Base-by-base conservation (phyloP, 2,329 filamentous ascomycete genomes). In the Sclerotiophoma versabilis region DNA sequence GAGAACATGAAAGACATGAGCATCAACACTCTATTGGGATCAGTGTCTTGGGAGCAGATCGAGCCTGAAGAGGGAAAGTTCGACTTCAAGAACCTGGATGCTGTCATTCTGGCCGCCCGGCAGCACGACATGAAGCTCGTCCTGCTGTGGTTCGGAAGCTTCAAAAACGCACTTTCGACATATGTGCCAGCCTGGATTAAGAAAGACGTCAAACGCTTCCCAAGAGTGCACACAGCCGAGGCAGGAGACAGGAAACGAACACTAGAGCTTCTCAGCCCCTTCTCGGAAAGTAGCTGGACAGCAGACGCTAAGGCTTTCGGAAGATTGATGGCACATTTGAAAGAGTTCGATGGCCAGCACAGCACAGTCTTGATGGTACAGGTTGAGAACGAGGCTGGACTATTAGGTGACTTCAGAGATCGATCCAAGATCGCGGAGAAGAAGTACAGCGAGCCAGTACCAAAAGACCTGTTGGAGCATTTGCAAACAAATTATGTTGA, bases 341-440 rank as follows among this genome's bases (percentile, higher is more conserved):
- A 76, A 6, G 67, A 79, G 2, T 62, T 83, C 4, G 81, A 84
- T 38, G 68, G 67, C 1, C 64, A 74, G 10, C 73, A 83, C 36
- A 75, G 71, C 2, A 84, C 81, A 0, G 81, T 84, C 0, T 58
- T 84, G 2, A 84, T 84, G 82, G 76, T 84, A 0, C 82, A 84
- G 57, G 81, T 85, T n/a, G 80, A 85, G 65, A 84, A 84, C 34
- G 82, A 84, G 68, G 76, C 75, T 0, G 82, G 83, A 0, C 54
- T 84, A 0, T 69, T 84, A 0, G 81, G 81, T 0, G 82, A 84
- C 59, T 83, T 78, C 7, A 74, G 81, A 19, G 83, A 84, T 59
- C 70, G 77, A 2, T 79, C 75, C 3, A 60, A 62, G 1, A 63
- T 64, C 5, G 81, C 80, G 1, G 71, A 82, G 15, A 64, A 74